Evolutionary conservation across 2,329 filamentous ascomycete genomes (phyloP).

Genomic region (Eutypa lata): DNA sequence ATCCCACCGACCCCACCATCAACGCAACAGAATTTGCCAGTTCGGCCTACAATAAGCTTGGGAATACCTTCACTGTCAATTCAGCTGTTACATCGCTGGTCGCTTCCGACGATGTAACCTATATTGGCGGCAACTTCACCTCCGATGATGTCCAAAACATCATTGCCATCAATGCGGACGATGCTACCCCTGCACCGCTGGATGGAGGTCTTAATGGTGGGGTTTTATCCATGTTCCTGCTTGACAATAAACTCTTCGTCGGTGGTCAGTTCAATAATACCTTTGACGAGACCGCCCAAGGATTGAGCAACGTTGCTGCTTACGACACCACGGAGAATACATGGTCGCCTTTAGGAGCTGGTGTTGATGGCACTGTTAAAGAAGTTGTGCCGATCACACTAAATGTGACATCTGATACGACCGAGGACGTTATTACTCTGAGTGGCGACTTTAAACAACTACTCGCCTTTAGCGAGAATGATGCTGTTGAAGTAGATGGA

Average conservation of each 20-base stretch:
- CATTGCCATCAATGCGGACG: slow-evolving; percentile 65
- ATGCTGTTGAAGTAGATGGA: slow-evolving; percentile 61
- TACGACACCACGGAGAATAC: slow-evolving; percentile 66
- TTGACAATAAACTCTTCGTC: slow-evolving; percentile 68
- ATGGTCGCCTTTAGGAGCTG: slow-evolving; percentile 80
- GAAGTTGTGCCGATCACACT: slow-evolving; percentile 73
- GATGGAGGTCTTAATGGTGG: slow-evolving; percentile 76
- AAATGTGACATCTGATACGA: slow-evolving; percentile 67
- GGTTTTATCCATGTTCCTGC: slow-evolving; percentile 69
- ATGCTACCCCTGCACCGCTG: slow-evolving; percentile 57
- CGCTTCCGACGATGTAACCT: slow-evolving; percentile 62
- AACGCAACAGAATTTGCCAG: slow-evolving; percentile 61
- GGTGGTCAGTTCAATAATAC: slow-evolving; percentile 84
- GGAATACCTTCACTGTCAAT: slow-evolving; percentile 61
- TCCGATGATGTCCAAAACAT: slow-evolving; percentile 69
- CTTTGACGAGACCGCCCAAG: slow-evolving; percentile 54
- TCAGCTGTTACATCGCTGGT: slow-evolving; percentile 71
- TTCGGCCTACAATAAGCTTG: slow-evolving; percentile 75
- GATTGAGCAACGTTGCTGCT: slow-evolving; percentile 71
- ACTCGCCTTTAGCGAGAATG: slow-evolving; percentile 62
- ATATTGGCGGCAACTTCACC: slow-evolving; percentile 82
- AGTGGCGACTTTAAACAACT: slow-evolving; percentile 77
- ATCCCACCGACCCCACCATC: slow-evolving; percentile 60
- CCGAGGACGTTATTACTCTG: slow-evolving; percentile 74
- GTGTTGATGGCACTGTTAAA: slow-evolving; percentile 76